phyloP scores from a whole-genome alignment of 1,139 yeast species.

The Sugiyamaella xylanicola region DNA sequence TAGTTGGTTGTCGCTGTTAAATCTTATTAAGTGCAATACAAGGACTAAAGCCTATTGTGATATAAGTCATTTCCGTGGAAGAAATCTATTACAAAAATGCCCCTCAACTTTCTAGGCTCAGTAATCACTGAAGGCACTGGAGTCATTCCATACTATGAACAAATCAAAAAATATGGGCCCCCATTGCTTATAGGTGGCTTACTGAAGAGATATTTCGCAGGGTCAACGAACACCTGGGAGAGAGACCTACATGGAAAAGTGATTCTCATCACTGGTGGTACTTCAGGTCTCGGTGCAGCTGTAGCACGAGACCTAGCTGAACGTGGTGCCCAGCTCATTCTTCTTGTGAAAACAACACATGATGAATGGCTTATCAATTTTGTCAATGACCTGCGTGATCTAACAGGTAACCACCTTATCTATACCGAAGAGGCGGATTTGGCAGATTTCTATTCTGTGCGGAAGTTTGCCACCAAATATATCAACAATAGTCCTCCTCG shows the following conservation, averaged over 20 bases:
- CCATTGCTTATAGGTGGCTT: constrained; percentile 50
- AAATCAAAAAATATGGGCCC: constrained; percentile 59
- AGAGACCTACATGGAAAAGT: constrained; percentile 91
- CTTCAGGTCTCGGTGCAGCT: constrained; percentile 85
- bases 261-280: constrained; percentile 77
- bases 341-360: constrained; percentile 55
- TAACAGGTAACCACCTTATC: constrained; percentile 68
- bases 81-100: constrained; percentile 54
- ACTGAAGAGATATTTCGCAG: constrained; percentile 72
- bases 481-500: constrained; percentile 89
- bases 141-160: constrained; percentile 70
- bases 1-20: no score
- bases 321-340: constrained; percentile 83
- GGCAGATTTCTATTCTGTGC: constrained; percentile 68
- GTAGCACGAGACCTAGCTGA: constrained; percentile 72
- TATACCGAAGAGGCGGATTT: constrained; percentile 90
- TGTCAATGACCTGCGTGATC: constrained; percentile 72
- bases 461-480: constrained; percentile 94
- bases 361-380: constrained; percentile 82
- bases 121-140: constrained; percentile 71
- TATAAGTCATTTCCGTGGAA: not conserved
- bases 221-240: constrained; percentile 84
- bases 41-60: no score
- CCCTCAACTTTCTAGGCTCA: constrained; percentile 71
- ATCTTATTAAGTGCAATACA: no score